Base-by-base conservation (phyloP, 2,329 filamentous ascomycete genomes). In the Aspergillus arachidicola region DNA sequence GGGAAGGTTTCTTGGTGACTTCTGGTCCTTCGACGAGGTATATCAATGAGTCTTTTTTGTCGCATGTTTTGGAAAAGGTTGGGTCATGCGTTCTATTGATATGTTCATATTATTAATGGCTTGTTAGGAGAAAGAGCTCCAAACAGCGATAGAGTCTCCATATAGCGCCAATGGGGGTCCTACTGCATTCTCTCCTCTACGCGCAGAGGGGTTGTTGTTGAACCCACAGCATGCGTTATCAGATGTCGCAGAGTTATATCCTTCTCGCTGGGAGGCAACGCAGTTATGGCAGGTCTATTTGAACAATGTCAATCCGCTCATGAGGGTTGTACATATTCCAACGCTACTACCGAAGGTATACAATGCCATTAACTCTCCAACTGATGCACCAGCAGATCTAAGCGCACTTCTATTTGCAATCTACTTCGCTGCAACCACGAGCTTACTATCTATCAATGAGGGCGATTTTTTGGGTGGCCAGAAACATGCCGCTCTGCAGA, bases 281-380 rank as follows among this genome's bases (percentile, higher is more conserved):
- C 53, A 68, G 28, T 65, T 76, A 6, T 76, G 74, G 74, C 70
- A 76, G 60, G 65, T 64, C 0, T 76, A 69, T 28, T 56, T 76
- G 16, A 64, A 62, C 34, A 67, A 69, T 14, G 72, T 77, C 2
- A 71, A 77, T 45, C 69, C 72, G 2, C 51, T 75, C 2, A 45
- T 70, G 16, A 76, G 74, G 53, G 23, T 76, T 1, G 51, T 77
- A 30, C 75, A 77, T 53, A 62, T 72, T 3, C 75, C 75, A 14
- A 71, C 75, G 1, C 66, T 63, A 3, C 66, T 73, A 55, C 68
- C 71, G 4, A 60, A 41, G 9, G 62, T 77, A 6, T 75, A 75
- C 58, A 66, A 67, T 28, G 72, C 74, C 1, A 75, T 75, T 26
- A 72, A 66, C 34, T 56, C 66, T 26, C 71, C 71, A 3, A 54